A percentile compares a stretch with the other conserved stretches of the same genome.
phyloP scores from a whole-genome alignment of 2,329 filamentous ascomycete genomes.

The Calonectria naviculata region DNA sequence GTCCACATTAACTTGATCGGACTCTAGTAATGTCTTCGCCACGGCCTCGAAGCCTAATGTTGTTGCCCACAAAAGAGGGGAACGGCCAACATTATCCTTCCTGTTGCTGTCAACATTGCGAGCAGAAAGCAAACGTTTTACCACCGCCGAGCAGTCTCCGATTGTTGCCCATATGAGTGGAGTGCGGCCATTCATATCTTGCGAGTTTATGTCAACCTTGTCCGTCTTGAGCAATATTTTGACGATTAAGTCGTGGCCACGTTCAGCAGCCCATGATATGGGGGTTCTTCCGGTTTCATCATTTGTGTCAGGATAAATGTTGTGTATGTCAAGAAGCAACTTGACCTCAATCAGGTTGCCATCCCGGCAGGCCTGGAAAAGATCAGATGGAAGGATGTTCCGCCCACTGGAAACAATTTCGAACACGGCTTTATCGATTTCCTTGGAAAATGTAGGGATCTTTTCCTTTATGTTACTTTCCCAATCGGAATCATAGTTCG shows the following conservation, averaged over 20 bases:
- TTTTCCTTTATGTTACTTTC: background rate
- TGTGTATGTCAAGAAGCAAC: background rate
- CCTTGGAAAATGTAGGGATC: background rate
- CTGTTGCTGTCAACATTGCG: background rate
- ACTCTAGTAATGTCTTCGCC: background rate
- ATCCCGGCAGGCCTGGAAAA: background rate
- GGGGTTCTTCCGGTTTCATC: background rate
- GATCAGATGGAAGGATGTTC: background rate
- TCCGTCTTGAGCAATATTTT: background rate
- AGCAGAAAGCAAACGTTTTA: background rate
- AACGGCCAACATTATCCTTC: background rate
- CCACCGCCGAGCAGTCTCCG: background rate
- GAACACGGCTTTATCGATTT: background rate
- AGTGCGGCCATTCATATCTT: background rate
- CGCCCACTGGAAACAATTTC: background rate
- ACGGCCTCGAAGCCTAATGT: background rate
- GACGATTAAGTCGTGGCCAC: background rate
- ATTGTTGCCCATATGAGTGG: background rate
- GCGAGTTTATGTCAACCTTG: background rate
- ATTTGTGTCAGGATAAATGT: background rate
- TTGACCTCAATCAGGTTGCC: background rate
- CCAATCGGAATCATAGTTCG: too few species aligned
- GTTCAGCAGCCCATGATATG: background rate
- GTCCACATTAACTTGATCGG: background rate
- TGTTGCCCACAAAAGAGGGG: background rate